Evolutionary conservation across 768 basidiomycete species (phyloP).

Genomic region (Lactarius hatsudake): DNA sequence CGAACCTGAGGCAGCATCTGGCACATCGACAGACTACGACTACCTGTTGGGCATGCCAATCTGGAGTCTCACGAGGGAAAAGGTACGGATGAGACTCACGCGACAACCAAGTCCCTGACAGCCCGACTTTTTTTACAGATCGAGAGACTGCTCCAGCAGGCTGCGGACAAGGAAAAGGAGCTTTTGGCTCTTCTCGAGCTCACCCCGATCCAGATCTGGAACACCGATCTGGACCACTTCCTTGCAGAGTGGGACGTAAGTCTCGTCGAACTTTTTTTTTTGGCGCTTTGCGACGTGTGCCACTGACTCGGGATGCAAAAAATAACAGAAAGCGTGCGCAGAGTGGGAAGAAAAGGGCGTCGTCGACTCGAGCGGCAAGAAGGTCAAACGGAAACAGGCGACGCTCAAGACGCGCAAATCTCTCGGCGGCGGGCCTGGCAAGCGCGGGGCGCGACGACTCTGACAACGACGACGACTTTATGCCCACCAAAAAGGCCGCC

Average conservation of each 20-base stretch:
- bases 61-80: conserved; percentile 91
- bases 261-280: conserved; percentile 15
- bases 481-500: conserved; percentile 45
- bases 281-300: not conserved
- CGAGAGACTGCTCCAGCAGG: conserved; percentile 76
- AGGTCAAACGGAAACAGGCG: conserved; percentile 55
- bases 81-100: conserved; percentile 44
- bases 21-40: conserved; percentile 70
- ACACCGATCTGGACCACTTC: conserved; percentile 82
- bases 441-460: conserved; percentile 39
- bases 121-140: conserved; percentile 52
- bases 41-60: conserved; percentile 95
- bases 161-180: conserved; percentile 78
- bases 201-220: conserved; percentile 84
- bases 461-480: conserved; percentile 55
- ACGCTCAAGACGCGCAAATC: conserved; percentile 55
- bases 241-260: conserved; percentile 81
- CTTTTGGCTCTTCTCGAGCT: conserved; percentile 73
- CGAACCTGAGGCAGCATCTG: conserved; percentile 47
- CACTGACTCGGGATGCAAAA: conserved; percentile 12
- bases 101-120: not conserved
- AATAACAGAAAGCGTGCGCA: conserved; percentile 41
- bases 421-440: conserved; percentile 35
- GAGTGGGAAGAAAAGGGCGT: conserved; percentile 45
- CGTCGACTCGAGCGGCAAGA: conserved; percentile 49